Conservation (phyloP, 2,329 filamentous ascomycete genomes). For the Fonsecaea multimorphosa region DNA sequence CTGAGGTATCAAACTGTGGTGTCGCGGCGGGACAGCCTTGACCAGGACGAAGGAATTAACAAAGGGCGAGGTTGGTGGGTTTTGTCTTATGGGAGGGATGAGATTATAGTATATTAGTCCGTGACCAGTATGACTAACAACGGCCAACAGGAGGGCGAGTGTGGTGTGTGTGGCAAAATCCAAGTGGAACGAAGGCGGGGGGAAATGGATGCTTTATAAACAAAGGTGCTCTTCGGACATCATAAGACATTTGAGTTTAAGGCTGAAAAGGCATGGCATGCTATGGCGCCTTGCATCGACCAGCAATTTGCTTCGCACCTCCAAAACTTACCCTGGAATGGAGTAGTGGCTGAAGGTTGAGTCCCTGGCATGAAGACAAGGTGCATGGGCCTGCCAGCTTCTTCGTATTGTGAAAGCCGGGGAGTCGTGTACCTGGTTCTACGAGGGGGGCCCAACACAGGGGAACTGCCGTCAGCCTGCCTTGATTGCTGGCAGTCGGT, state of each 20-base stretch:
- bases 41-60: background rate
- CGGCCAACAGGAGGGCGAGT: background rate
- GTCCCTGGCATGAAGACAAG: conserved; percentile 2
- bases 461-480: background rate
- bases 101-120: conserved; percentile 16
- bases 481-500: background rate
- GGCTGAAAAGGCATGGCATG: conserved; percentile 11
- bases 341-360: background rate
- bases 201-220: conserved; percentile 13
- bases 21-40: background rate
- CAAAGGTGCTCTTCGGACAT: background rate
- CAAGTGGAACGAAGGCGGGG: conserved; percentile 4
- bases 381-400: background rate
- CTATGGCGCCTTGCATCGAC: conserved; percentile 11
- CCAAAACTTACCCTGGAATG: background rate
- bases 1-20: background rate
- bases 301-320: conserved; percentile 16
- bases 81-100: conserved; percentile 2
- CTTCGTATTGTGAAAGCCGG: conserved; percentile 1
- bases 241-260: background rate
- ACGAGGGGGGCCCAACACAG: background rate
- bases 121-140: conserved; percentile 15
- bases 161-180: conserved; percentile 12
- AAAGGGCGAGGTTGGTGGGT: background rate
- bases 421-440: background rate